Evolutionary conservation across 176 grass and related monocot genomes (phyloP).

Genomic region (Bothriochloa decipiens): DNA sequence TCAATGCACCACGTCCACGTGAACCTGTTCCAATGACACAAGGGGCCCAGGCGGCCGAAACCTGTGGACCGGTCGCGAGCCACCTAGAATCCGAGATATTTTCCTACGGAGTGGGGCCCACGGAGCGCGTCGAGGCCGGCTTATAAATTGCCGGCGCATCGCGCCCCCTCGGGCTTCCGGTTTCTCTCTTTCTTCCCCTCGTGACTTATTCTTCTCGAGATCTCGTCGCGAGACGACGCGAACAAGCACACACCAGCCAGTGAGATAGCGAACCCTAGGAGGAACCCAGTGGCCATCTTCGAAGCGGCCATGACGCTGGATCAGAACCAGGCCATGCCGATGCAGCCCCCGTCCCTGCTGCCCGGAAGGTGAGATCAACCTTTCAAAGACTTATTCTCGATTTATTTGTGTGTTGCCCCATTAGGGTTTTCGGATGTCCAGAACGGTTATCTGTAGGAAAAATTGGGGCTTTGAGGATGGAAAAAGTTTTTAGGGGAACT

Average conservation of each 20-base stretch:
- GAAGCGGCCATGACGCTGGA: slow-evolving; percentile 45
- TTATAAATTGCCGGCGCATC: slow-evolving; percentile 20
- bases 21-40: not conserved
- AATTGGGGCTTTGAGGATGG: not conserved
- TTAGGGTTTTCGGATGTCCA: not conserved
- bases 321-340: slow-evolving; percentile 34
- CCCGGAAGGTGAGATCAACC: slow-evolving; percentile 52
- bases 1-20: not conserved
- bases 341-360: slow-evolving; percentile 30
- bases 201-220: not conserved
- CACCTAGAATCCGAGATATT: slow-evolving; percentile 37
- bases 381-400: not conserved
- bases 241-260: not conserved
- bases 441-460: not conserved
- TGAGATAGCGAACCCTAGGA: slow-evolving; percentile 19
- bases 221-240: not conserved
- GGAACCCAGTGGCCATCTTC: not conserved
- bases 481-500: not conserved
- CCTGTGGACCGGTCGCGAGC: slow-evolving; percentile 2
- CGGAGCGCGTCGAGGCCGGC: not conserved
- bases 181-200: not conserved
- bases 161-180: not conserved
- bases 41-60: not conserved
- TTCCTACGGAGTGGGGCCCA: not conserved
- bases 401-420: not conserved